A percentile compares a stretch with the other conserved stretches of the same genome.
phyloP scores from a whole-genome alignment of 768 basidiomycete genomes.

The Lentinula edodes region DNA sequence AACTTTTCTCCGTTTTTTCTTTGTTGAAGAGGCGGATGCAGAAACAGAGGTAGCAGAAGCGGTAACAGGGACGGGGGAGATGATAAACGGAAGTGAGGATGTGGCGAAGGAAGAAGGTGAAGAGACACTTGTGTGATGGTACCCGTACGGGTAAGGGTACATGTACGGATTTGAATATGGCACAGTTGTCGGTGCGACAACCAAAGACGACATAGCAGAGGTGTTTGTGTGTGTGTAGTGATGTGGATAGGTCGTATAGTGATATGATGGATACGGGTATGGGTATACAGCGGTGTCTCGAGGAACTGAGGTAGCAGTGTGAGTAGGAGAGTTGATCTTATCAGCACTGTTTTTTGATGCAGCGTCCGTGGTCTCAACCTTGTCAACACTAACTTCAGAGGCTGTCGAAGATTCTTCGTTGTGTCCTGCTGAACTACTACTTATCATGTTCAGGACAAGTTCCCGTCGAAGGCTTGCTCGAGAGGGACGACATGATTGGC shows the following conservation, averaged over 20 bases:
- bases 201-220: background rate
- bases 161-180: background rate
- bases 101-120: background rate
- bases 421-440: too few species aligned
- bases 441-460: background rate
- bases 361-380: too few species aligned
- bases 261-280: too few species aligned
- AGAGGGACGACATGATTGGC: background rate
- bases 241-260: too few species aligned
- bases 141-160: background rate
- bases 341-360: too few species aligned
- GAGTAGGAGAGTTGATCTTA: too few species aligned
- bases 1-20: too few species aligned
- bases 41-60: background rate
- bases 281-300: too few species aligned
- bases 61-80: too few species aligned
- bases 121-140: background rate
- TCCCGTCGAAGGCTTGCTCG: background rate
- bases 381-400: too few species aligned
- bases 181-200: background rate
- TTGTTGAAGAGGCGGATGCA: background rate
- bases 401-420: too few species aligned
- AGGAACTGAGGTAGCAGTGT: too few species aligned
- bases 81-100: background rate
- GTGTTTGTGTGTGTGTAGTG: background rate